Evolutionary conservation across 2,329 filamentous ascomycete genomes (phyloP), one percentile per base, ranked within the genome.

Genomic region (Chlorencoelia australis): DNA sequence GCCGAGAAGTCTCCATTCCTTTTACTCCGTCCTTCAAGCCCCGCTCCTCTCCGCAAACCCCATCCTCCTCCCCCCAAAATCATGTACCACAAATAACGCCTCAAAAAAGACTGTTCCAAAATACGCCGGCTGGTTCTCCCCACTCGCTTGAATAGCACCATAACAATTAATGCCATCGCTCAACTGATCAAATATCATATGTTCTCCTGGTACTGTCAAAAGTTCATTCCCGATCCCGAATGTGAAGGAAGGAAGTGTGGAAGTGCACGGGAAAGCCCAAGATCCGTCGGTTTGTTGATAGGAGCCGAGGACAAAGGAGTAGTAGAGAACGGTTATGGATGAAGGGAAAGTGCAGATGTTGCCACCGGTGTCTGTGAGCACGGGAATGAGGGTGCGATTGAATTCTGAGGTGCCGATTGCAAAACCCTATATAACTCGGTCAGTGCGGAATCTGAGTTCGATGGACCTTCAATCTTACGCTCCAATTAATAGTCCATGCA

Each of bases 321-420:
- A 63, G 45, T 60, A 62, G 16, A 40, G 47, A 4, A 44, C 32
- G 14, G 55, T 52, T 7, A 61, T 48, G 11, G 41, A 41, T 13
- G 46, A 30, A 14, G 54, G 53, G 2, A 63, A 44, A 22, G 56
- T 42, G 18, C 59, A 48, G 18, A 63, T 51, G 9, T 59, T 59
- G 10, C 56, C 57, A 27, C 58, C 60, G 2, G 60, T 60, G 46
- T 63, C 60, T 29, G 51, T 53, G 34, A 60, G 53, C 22, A 50
- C 52, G 10, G 38, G 37, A 17, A 53, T 38, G 29, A 35, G 37
- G 15, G 40, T 47, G 6, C 65, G 62, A 39, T 63, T 58, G 64
- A 68, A 72, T 53, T 60, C 65, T 15, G 63, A 64, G 9, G 64
- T 52, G 40, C 54, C 63, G 43, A 69, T 57, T 31, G 64, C 60